Evolutionary conservation across 805 yeast species (phyloP), one percentile per base, ranked within the genome.

Genomic region (Wickerhamomyces ciferrii): DNA sequence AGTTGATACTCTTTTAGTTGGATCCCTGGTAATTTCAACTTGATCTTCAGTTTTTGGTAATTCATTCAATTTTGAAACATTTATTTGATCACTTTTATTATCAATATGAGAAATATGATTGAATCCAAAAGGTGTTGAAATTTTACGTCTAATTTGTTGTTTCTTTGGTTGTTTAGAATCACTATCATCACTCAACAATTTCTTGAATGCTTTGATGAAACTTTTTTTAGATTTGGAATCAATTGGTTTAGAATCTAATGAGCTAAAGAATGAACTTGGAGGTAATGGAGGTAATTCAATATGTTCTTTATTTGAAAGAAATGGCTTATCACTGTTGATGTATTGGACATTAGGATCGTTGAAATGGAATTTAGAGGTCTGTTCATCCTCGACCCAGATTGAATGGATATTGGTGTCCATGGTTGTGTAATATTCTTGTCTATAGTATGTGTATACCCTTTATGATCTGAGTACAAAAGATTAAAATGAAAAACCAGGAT

Each of bases 371-470:
- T 68, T 69, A 34, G 60, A 63, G 5, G 60, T 65, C 42, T 60
- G 51, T 41, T 68, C 72, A 38, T 70, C 74, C 45, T 68, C 74
- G 20, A 70, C 48, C 74, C 74, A 70, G 43, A 70, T 69, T 31
- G 73, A 69, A 48, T 63, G 67, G 70, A 70, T 69, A 48, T 59
- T 37, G 5, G 24, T 64, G 23, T 65, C 34, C 34, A 32, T 32
- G n/a, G n/a, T n/a, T 18, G 23, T 24, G 34, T n/a, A n/a, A n/a
- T n/a, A n/a, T n/a, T n/a, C n/a, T n/a, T n/a, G n/a, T n/a, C n/a
- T n/a, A n/a, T n/a, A n/a, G n/a, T n/a, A n/a, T n/a, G n/a, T 27
- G 31, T 27, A 14, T 27, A 23, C 8, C 25, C 25, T 8, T 23
- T 23, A 6, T 23, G 8, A 6, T 23, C 25, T 23, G 25, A 23